Percentiles rank a stretch among this genome's conserved stretches.
Conservation (phyloP, 2,329 filamentous ascomycete genomes). For the Podosphaera xanthii region DNA sequence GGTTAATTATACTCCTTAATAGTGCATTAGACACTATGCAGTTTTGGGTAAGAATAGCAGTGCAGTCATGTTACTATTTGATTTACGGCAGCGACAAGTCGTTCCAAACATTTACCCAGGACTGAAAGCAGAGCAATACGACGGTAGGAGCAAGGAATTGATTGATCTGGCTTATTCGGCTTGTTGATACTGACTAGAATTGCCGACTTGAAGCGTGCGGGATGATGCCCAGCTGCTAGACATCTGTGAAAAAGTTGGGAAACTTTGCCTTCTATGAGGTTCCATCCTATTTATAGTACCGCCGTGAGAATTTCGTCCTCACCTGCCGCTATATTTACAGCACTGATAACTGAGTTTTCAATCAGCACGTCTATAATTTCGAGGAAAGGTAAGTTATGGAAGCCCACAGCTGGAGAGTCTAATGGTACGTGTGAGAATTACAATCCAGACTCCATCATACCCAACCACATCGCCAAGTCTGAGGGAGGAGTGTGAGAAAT, state of each 20-base stretch:
- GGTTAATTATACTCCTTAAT: no score
- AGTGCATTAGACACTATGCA: no score
- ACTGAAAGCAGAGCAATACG: background rate
- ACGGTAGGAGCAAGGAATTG: background rate
- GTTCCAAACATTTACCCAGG: background rate
- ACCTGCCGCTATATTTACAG: background rate
- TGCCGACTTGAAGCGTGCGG: background rate
- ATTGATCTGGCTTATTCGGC: background rate
- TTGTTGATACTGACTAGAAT: background rate
- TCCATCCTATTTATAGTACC: background rate
- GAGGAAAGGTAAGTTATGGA: no score
- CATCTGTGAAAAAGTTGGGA: constrained; percentile 31
- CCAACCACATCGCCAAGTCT: no score
- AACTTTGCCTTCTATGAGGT: background rate
- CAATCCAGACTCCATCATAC: no score
- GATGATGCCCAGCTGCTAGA: constrained; percentile 30
- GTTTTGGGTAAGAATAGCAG: no score
- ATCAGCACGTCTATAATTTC: background rate
- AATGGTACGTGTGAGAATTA: no score
- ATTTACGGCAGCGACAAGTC: background rate
- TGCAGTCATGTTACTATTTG: background rate
- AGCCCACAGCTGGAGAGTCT: no score
- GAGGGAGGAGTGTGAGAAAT: no score
- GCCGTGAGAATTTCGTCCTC: background rate
- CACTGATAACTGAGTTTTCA: background rate